Base-by-base conservation (phyloP, 768 basidiomycete species). In the Mycena maculata region DNA sequence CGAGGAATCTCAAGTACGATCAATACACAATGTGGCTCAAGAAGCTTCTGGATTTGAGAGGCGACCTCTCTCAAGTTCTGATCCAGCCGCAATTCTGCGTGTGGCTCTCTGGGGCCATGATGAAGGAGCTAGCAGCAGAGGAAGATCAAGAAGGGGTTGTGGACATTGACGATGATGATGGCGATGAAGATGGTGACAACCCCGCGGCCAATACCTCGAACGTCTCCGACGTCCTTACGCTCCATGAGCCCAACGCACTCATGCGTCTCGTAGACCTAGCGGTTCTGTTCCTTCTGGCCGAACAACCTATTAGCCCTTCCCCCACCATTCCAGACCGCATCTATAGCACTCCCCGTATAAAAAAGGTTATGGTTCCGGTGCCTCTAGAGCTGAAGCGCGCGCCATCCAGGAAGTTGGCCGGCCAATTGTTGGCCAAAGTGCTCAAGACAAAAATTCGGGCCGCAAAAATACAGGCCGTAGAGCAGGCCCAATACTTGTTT, bases 21-120 rank as follows among this genome's bases (percentile, higher is more conserved):
- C 47, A 48, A 48, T 48, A 48, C 47, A 4, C 47, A 13, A 48
- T 48, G 25, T 48, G 47, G 47, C 47, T 48, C 15, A 25, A 48
- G 16, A 48, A 48, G 18, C 47, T 48, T 48, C 47, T 48, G 47
- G 47, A 48, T 48, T 48, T 48, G 47, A 48, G 47, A 28, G 47
- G 47, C 9, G 47, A 48, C 47, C 47, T 48, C 47, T 48, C 47
- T 48, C 47, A 48, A 28, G 25, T 48, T 48, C 47, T 48, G 47
- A 48, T 48, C 47, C 47, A 48, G 47, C 47, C 47, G 18, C 47
- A 48, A 48, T 48, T 48, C 47, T 48, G 47, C 27, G 47, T 48
- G 27, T 48, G 47, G 47, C 47, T 48, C 47, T 48, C 47, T 28
- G 12, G 27, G 16, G 20, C 47, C 15, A 48, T 48, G 47, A 48